Conservation (phyloP, 352 stramenopile genomes). For the Globisporangium ultimum region DNA sequence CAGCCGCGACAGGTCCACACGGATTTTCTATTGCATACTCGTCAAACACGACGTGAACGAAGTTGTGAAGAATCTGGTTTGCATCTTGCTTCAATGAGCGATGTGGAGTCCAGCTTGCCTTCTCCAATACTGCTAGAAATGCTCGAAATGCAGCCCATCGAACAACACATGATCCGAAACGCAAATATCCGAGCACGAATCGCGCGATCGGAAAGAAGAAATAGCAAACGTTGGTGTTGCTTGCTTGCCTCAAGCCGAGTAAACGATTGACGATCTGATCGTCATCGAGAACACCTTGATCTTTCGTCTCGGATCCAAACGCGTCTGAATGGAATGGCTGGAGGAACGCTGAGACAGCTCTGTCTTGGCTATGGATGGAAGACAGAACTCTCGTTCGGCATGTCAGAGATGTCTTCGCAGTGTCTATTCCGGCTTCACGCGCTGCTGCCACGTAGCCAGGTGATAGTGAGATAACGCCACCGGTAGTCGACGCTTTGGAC, state of each 20-base stretch:
- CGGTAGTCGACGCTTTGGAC: conserved; percentile 19
- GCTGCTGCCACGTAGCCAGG: conserved; percentile 37
- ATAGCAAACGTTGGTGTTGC: conserved; percentile 34
- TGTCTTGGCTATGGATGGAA: conserved; percentile 60
- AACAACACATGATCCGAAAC: conserved; percentile 35
- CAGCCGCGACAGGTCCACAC: neutral
- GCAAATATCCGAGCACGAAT: conserved; percentile 50
- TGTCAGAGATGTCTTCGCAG: conserved; percentile 34
- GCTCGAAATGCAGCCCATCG: conserved; percentile 52
- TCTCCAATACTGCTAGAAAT: conserved; percentile 56
- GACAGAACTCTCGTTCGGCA: conserved; percentile 45
- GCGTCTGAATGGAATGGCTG: conserved; percentile 39
- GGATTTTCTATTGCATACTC: conserved; percentile 26
- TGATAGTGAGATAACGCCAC: conserved; percentile 26
- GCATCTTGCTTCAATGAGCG: conserved; percentile 36
- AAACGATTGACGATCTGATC: conserved; percentile 32
- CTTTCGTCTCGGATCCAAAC: neutral
- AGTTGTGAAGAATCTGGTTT: conserved; percentile 47
- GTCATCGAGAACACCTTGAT: conserved; percentile 9
- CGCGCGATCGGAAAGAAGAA: conserved; percentile 50
- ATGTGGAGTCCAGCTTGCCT: conserved; percentile 41
- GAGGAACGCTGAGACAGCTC: conserved; percentile 35
- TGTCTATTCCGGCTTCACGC: conserved; percentile 27
- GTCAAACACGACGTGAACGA: conserved; percentile 55
- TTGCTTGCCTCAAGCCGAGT: conserved; percentile 26